These are phyloP conservation scores for Plenodomus tracheiphilus DNA, from an alignment of 2,329 filamentous ascomycete genomes.

Conservation along the genomic window DNA sequence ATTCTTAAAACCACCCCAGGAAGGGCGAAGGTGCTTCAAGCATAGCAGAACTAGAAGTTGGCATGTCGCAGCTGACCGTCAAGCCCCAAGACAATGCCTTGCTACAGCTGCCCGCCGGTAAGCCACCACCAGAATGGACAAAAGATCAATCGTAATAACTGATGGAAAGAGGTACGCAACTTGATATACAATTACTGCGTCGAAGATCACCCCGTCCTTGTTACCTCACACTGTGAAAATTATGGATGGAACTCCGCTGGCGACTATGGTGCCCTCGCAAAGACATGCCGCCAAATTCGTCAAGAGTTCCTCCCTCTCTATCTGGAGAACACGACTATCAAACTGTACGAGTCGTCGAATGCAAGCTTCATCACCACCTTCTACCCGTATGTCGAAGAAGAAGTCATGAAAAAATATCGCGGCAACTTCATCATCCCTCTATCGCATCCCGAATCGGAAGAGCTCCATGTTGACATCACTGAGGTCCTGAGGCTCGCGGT, in stretches of 20 bases:
- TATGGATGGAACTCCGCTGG: not conserved
- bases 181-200: not conserved
- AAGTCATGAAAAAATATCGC: not conserved
- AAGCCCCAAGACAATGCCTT: too few species aligned
- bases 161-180: not conserved
- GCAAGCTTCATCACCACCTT: constrained; percentile 1
- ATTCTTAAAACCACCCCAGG: too few species aligned
- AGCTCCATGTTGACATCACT: too few species aligned
- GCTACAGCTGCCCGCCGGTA: too few species aligned
- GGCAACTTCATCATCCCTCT: too few species aligned
- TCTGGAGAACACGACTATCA: not conserved
- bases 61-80: too few species aligned
- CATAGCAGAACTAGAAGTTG: too few species aligned
- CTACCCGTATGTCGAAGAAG: not conserved
- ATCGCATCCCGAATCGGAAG: too few species aligned
- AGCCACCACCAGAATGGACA: too few species aligned
- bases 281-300: constrained; percentile 16
- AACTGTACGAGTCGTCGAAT: not conserved
- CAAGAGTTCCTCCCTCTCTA: constrained; percentile 15
- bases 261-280: not conserved
- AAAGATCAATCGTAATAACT: too few species aligned
- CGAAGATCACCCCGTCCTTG: not conserved
- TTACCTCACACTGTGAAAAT: not conserved
- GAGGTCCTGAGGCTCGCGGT: too few species aligned
- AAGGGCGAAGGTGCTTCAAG: too few species aligned